Evolutionary conservation across 768 basidiomycete species (phyloP), one percentile per base, ranked within the genome.

Genomic region (Naganishia vaughanmartiniae): DNA sequence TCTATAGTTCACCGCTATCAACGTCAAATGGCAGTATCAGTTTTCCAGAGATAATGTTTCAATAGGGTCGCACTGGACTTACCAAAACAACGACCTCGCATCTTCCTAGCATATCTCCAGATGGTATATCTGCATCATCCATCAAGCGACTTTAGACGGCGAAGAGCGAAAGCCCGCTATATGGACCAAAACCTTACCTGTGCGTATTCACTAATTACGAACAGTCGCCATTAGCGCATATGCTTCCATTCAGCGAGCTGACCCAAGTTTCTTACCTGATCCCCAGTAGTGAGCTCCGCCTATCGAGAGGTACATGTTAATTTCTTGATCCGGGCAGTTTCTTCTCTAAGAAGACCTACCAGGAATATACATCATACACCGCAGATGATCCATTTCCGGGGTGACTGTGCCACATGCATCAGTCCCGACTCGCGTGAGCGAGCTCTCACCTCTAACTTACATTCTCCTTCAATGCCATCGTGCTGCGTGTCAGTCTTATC

Each of bases 81-180:
- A 63, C 60, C 73, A 69, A 95, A 91, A 15, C 92, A 90, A 57
- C 95, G 87, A 0, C 94, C 94, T 71, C 89, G 91, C 79, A 92
- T 92, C 82, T 97, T 98, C 51, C 93, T 87, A 7, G 94, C 94
- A 76, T 88, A 87, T 28, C 93, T 86, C 78, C 92, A 90, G 54
- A 92, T 88, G 12, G 79, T 79, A 69, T 81, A 82, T 30, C 60
- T 63, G 34, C 33, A 30, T 45, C 0, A 24, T 45, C 36, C 11
- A 24, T 9, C 48, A 51, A 51, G 48, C 3, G 12, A 51, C 4
- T 51, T 51, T 51, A 21, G 48, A n/a, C 4, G 3, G 48, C 19
- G 24, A n/a, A 51, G 4, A 6, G 24, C 17, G 17, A 51, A n/a
- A 51, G 48, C 48, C n/a, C 14, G 2, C 4, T n/a, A 12, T 51